Evolutionary conservation across 768 basidiomycete species (phyloP).

Genomic region (Hericium coralloides): DNA sequence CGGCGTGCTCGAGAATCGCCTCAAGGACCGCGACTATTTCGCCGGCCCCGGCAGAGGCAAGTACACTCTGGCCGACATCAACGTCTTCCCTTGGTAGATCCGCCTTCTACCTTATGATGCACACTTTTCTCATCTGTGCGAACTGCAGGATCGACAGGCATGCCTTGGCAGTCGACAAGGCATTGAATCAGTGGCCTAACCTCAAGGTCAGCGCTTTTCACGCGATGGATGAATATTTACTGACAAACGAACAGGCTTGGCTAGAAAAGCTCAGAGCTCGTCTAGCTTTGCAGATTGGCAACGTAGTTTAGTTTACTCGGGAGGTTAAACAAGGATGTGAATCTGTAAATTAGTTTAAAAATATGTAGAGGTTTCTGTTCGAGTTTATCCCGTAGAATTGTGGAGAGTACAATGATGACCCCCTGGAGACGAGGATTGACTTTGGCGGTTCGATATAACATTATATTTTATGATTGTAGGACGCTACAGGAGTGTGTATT

Average conservation of each 20-base stretch:
- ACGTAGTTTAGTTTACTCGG: no score
- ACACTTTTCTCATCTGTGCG: neutral
- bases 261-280: slow-evolving; percentile 28
- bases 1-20: slow-evolving; percentile 68
- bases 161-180: slow-evolving; percentile 40
- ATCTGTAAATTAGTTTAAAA: no score
- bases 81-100: slow-evolving; percentile 51
- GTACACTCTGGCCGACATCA: slow-evolving; percentile 66
- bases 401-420: no score
- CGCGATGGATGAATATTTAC: neutral
- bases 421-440: no score
- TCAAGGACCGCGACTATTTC: slow-evolving; percentile 69
- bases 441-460: no score
- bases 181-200: slow-evolving; percentile 54
- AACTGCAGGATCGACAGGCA: slow-evolving; percentile 43
- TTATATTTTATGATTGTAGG: no score
- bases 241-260: slow-evolving; percentile 27
- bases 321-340: no score
- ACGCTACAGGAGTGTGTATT: no score
- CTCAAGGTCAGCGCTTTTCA: slow-evolving; percentile 34
- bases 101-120: neutral
- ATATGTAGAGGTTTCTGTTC: no score
- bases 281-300: slow-evolving; percentile 24
- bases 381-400: no score
- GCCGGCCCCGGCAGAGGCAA: slow-evolving; percentile 64